Base-by-base conservation (phyloP, 139 green algal genomes). In the Chlamydomonas incerta region DNA sequence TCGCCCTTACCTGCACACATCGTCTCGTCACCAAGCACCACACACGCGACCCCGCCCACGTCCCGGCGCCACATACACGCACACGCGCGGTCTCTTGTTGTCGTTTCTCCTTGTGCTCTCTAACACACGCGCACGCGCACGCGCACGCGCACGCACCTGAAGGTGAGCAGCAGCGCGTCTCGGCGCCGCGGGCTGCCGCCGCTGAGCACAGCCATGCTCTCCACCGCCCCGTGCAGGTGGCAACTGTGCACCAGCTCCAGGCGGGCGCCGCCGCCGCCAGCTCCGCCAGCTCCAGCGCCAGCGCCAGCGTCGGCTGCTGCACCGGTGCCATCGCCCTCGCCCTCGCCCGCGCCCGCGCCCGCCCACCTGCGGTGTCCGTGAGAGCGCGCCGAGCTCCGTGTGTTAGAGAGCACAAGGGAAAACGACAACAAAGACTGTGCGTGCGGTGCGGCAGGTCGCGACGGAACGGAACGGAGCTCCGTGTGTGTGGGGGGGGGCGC, bases 91-190 rank as follows among this genome's bases (percentile, higher is more conserved):
- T n/a, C n/a, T n/a, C n/a, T n/a, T n/a, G n/a, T n/a, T n/a, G n/a
- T n/a, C n/a, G n/a, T n/a, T n/a, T n/a, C n/a, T n/a, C n/a, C n/a
- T n/a, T n/a, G n/a, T n/a, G n/a, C n/a, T n/a, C n/a, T n/a, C n/a
- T n/a, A n/a, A n/a, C n/a, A n/a, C n/a, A n/a, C n/a, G n/a, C n/a
- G n/a, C n/a, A n/a, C n/a, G n/a, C n/a, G n/a, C 41, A 50, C 41
- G 6, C 41, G 41, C 41, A 5, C 41, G 8, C 8, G 34, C 5
- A n/a, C 81, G 35, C 63, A 94, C 92, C 91, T 90, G 77, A 97
- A 95, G 18, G 93, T 71, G 3, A 98, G 84, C 65, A 98, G 62
- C 20, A 99, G 80, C 26, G 95, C 94, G 79, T 98, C 96, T 3
- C 93, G 62, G 50, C 55, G 52, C 29, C 77, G 2, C 6, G 77